These are phyloP conservation scores for Apiospora arundinis DNA, from an alignment of 2,329 filamentous ascomycete species.

Conservation along the genomic window DNA sequence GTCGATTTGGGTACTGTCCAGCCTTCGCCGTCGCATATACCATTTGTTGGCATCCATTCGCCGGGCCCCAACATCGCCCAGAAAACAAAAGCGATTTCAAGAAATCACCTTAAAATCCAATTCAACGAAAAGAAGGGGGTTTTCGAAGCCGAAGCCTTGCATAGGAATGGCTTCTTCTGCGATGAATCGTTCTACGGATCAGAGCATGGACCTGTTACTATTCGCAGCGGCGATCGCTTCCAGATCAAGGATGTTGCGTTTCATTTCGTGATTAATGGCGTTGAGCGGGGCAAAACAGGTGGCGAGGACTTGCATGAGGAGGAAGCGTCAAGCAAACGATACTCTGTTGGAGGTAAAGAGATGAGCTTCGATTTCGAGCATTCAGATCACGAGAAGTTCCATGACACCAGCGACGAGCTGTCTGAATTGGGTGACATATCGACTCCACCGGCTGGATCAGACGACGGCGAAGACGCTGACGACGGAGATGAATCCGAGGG, in stretches of 20 bases:
- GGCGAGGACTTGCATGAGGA: slow-evolving; percentile 63
- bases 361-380: slow-evolving; percentile 79
- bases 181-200: slow-evolving; percentile 61
- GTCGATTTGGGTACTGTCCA: slow-evolving; percentile 66
- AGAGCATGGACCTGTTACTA: slow-evolving; percentile 58
- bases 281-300: slow-evolving; percentile 62
- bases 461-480: slow-evolving; percentile 40
- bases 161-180: slow-evolving; percentile 73
- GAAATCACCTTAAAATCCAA: slow-evolving; percentile 74
- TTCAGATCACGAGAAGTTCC: slow-evolving; percentile 61
- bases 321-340: slow-evolving; percentile 53
- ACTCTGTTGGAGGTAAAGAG: slow-evolving; percentile 66
- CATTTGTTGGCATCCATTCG: slow-evolving; percentile 76
- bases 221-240: slow-evolving; percentile 70
- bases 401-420: slow-evolving; percentile 61
- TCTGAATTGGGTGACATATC: slow-evolving; percentile 52
- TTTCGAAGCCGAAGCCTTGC: slow-evolving; percentile 69
- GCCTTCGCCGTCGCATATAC: slow-evolving; percentile 66
- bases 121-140: slow-evolving; percentile 68
- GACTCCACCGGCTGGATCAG: slow-evolving; percentile 42
- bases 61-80: slow-evolving; percentile 64
- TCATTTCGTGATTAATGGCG: slow-evolving; percentile 71
- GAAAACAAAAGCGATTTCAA: slow-evolving; percentile 75
- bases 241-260: slow-evolving; percentile 76
- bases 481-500: slow-evolving; percentile 42